These are phyloP conservation scores for Talaromyces sp. DNA, from an alignment of 2,329 filamentous ascomycete species.

Conservation along the genomic window DNA sequence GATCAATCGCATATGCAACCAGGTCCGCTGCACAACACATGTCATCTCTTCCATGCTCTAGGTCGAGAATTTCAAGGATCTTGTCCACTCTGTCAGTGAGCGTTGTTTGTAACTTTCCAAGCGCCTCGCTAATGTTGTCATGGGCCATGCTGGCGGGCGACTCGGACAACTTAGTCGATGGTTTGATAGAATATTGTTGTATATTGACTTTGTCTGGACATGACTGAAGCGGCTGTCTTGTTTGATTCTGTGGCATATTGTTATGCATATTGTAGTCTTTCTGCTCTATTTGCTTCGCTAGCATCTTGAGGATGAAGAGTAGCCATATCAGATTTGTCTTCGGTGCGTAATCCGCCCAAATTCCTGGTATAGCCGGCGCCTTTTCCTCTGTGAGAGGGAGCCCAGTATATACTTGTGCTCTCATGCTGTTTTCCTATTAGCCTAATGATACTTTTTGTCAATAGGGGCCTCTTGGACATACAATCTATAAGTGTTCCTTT, in stretches of 20 bases:
- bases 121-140: background rate
- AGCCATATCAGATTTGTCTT: constrained; percentile 63
- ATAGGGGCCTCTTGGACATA: constrained; percentile 23
- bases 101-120: constrained; percentile 28
- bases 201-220: constrained; percentile 32
- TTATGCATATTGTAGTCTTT: constrained; percentile 19
- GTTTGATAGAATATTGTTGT: background rate
- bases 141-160: background rate
- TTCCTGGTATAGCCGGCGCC: constrained; percentile 32
- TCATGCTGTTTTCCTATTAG: constrained; percentile 32
- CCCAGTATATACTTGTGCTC: constrained; percentile 41
- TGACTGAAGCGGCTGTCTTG: constrained; percentile 31
- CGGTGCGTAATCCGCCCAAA: constrained; percentile 57
- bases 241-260: background rate
- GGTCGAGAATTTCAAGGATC: constrained; percentile 36
- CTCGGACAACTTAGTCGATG: background rate
- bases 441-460: too few relatives aligned
- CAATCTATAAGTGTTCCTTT: constrained; percentile 43
- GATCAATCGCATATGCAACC: constrained; percentile 44
- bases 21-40: constrained; percentile 44
- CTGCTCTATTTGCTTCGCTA: constrained; percentile 42
- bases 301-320: constrained; percentile 57
- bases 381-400: constrained; percentile 42
- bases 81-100: constrained; percentile 32
- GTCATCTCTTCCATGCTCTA: constrained; percentile 38